Evolutionary conservation across 2,329 filamentous ascomycete species (phyloP).

Genomic region (Beauveria sp.): DNA sequence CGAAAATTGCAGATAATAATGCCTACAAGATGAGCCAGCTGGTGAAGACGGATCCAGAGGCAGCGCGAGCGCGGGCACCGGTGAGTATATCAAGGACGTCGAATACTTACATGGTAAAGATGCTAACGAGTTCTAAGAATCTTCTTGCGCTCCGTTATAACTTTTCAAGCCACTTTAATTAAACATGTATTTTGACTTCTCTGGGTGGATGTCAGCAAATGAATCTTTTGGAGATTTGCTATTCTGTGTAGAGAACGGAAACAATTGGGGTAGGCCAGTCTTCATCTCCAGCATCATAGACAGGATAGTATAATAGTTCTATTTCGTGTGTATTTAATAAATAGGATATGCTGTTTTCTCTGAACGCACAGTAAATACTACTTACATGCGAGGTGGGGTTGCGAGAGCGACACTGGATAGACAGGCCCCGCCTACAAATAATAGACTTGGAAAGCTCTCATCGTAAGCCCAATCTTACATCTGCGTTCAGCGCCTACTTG

Average conservation of each 20-base stretch:
- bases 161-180: background rate
- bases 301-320: too few species aligned
- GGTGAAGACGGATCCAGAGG: too few species aligned
- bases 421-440: background rate
- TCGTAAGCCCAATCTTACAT: slow-evolving; percentile 1
- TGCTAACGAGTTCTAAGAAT: background rate
- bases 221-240: too few species aligned
- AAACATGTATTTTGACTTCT: too few species aligned
- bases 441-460: background rate
- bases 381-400: background rate
- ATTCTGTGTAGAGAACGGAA: too few species aligned
- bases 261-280: too few species aligned
- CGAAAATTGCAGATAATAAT: too few species aligned
- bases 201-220: too few species aligned
- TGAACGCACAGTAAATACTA: background rate
- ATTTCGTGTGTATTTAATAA: background rate
- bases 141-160: background rate
- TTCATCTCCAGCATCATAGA: too few species aligned
- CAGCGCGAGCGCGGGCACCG: background rate
- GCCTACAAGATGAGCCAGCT: too few species aligned
- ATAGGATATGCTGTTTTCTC: background rate
- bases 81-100: background rate
- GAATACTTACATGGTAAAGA: too few species aligned
- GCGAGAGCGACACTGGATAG: background rate
- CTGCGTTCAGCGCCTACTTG: background rate